Percentiles rank a stretch among this genome's conserved stretches.
Conservation (phyloP, 2,329 filamentous ascomycete genomes). For the Colletotrichum coccodes region DNA sequence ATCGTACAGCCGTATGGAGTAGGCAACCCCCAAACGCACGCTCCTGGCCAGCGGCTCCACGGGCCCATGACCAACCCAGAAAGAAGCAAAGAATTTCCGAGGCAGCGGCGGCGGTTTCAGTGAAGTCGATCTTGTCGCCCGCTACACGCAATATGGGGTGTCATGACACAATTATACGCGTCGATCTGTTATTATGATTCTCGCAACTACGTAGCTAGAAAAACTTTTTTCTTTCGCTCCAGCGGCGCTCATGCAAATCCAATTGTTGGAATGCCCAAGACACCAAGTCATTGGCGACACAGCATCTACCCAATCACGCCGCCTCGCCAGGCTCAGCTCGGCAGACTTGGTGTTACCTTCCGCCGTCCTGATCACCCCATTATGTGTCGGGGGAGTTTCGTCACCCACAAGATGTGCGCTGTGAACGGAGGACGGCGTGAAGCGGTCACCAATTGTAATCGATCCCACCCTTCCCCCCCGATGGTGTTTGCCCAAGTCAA, state of each 20-base stretch:
- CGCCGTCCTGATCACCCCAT: not conserved
- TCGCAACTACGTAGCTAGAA: slow-evolving; percentile 2
- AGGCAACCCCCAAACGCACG: not conserved
- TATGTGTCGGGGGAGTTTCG: slow-evolving; percentile 1
- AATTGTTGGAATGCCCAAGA: not conserved
- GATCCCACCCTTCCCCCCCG: not conserved
- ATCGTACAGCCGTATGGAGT: not conserved
- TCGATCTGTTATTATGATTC: slow-evolving; percentile 1
- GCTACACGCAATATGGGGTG: not conserved
- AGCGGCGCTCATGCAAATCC: not conserved
- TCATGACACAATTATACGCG: slow-evolving; percentile 13
- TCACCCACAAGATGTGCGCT: slow-evolving; percentile 1
- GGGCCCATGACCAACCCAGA: not conserved
- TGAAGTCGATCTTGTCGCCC: too few species aligned
- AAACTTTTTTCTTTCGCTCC: not conserved
- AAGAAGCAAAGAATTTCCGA: not conserved
- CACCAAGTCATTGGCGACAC: slow-evolving; percentile 4
- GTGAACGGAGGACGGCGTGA: not conserved
- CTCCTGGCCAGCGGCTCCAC: not conserved
- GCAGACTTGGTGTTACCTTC: slow-evolving; percentile 1
- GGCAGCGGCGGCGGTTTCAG: not conserved
- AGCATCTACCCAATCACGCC: not conserved
- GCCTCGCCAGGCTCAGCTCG: slow-evolving; percentile 5
- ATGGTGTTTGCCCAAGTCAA: not conserved
- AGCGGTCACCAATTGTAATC: slow-evolving; percentile 16